These are phyloP conservation scores for Leishmania martiniquensis DNA, from an alignment of 208 protist genomes.

Conservation along the genomic window DNA sequence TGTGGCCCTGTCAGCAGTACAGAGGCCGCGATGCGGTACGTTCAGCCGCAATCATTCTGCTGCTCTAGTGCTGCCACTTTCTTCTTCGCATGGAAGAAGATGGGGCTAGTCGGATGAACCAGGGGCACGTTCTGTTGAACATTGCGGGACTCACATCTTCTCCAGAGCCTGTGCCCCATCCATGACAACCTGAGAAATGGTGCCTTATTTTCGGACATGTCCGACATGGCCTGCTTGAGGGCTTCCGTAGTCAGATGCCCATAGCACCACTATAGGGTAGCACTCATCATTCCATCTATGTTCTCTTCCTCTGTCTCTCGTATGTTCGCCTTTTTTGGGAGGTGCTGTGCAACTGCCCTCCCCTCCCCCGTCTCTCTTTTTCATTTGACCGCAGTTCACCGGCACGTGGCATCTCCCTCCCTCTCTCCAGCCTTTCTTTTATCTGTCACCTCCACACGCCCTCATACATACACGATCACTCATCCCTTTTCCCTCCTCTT, in stretches of 20 bases:
- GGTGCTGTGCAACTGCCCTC: not conserved
- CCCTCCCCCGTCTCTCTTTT: not conserved
- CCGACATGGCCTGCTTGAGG: not conserved
- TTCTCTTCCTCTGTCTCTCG: not conserved
- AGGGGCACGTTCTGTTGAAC: not conserved
- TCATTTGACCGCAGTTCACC: not conserved
- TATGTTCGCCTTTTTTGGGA: not conserved
- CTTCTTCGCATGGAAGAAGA: not conserved
- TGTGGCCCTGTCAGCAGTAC: not conserved
- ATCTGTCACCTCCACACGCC: not conserved
- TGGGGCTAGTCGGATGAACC: not conserved
- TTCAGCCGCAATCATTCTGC: not conserved
- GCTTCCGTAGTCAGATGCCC: not conserved
- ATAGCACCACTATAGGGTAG: not conserved
- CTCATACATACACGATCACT: not conserved
- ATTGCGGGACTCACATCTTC: not conserved
- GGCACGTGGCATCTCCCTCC: not conserved
- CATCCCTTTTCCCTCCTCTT: not conserved
- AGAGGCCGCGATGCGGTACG: not conserved
- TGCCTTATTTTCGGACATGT: not conserved
- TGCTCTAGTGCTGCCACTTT: not conserved
- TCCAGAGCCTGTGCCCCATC: not conserved
- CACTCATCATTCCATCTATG: not conserved
- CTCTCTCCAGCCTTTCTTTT: not conserved
- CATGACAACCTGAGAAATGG: not conserved